These are phyloP conservation scores for Stachybotrys echinatus DNA, from an alignment of 2,329 filamentous ascomycete species.

Conservation along the genomic window DNA sequence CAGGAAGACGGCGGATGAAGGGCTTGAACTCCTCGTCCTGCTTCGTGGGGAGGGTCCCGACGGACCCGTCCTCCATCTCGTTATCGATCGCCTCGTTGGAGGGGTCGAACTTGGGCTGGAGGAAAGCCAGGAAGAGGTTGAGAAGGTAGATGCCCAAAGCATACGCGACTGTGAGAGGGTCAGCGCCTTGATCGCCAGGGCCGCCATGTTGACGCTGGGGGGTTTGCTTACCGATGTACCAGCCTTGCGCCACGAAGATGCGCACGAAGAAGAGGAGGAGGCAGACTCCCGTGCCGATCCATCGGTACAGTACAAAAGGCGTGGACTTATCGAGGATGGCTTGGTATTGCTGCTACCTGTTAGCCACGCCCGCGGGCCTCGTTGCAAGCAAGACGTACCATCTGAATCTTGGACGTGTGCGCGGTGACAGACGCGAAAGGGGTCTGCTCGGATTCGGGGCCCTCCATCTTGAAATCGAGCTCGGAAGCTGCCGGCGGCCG, in stretches of 20 bases:
- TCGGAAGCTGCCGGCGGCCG: too few species aligned
- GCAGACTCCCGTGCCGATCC: slow-evolving; percentile 73
- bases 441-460: slow-evolving; percentile 79
- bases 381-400: slow-evolving; percentile 45
- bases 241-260: slow-evolving; percentile 89
- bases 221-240: slow-evolving; percentile 87
- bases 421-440: slow-evolving; percentile 86
- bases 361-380: slow-evolving; percentile 8
- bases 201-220: neutral
- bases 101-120: slow-evolving; percentile 97
- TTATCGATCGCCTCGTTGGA: slow-evolving; percentile 87
- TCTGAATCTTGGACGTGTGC: slow-evolving; percentile 71
- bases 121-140: slow-evolving; percentile 97
- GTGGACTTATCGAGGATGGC: slow-evolving; percentile 89
- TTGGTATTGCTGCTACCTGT: slow-evolving; percentile 72
- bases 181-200: neutral
- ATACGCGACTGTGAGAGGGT: slow-evolving; percentile 68
- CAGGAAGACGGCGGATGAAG: slow-evolving; percentile 90
- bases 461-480: slow-evolving; percentile 60
- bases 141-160: slow-evolving; percentile 97
- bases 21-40: slow-evolving; percentile 96
- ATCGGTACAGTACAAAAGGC: slow-evolving; percentile 83
- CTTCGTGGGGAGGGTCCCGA: slow-evolving; percentile 81
- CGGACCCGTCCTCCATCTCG: slow-evolving; percentile 90
- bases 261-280: slow-evolving; percentile 81